These are phyloP conservation scores for Solanum aculeatissimum DNA, from an alignment of 305 asterid species.

Conservation along the genomic window DNA sequence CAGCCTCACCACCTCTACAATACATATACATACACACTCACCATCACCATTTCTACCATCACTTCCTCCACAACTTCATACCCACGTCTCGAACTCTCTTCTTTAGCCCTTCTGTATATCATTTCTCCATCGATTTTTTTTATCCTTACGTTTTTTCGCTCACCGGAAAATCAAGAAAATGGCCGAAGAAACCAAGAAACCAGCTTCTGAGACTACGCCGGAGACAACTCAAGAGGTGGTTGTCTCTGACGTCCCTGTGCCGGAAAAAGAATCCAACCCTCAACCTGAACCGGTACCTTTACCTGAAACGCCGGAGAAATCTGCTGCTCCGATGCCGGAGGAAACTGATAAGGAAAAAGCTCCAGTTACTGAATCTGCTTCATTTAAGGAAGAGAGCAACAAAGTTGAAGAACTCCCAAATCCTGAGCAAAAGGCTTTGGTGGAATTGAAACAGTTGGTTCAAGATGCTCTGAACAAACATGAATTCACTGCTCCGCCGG, in stretches of 20 bases:
- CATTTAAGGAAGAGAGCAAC: slow-evolving; percentile 77
- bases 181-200: slow-evolving; percentile 74
- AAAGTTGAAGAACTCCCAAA: slow-evolving; percentile 67
- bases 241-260: background rate
- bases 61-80: background rate
- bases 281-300: slow-evolving; percentile 33
- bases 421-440: slow-evolving; percentile 69
- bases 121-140: background rate
- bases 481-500: slow-evolving; percentile 55
- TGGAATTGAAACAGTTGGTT: slow-evolving; percentile 56
- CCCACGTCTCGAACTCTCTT: background rate
- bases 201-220: slow-evolving; percentile 26
- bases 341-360: slow-evolving; percentile 7
- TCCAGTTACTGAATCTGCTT: slow-evolving; percentile 39
- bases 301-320: slow-evolving; percentile 20
- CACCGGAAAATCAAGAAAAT: slow-evolving; percentile 10
- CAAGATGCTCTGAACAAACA: slow-evolving; percentile 67
- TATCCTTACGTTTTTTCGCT: background rate
- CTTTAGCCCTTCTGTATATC: background rate
- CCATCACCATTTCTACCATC: background rate
- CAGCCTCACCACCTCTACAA: background rate
- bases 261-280: slow-evolving; percentile 30
- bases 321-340: slow-evolving; percentile 24
- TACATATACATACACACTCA: background rate
- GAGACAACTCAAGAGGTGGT: background rate